Percentiles rank a stretch among this genome's conserved stretches.
Conservation (phyloP, 352 stramenopile species). For the Phytophthora boehmeriae region DNA sequence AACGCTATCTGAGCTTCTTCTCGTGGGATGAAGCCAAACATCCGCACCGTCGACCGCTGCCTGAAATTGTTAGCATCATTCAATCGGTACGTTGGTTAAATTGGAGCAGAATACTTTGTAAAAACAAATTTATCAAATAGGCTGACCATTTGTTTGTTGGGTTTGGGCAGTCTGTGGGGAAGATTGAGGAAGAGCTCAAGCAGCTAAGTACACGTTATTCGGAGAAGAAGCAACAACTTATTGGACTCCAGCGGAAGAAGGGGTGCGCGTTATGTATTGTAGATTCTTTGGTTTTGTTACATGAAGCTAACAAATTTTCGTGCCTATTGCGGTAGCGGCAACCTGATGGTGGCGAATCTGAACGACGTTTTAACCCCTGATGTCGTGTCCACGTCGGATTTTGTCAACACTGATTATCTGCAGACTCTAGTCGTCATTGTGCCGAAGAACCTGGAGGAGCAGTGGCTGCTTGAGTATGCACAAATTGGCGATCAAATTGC, state of each 20-base stretch:
- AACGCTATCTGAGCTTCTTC: constrained; percentile 97
- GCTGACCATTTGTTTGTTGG: neutral
- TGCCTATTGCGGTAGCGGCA: constrained; percentile 60
- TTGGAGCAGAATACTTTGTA: neutral
- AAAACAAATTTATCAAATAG: too few relatives aligned
- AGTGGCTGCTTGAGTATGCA: constrained; percentile 90
- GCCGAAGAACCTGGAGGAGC: constrained; percentile 91
- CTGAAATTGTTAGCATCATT: constrained; percentile 96
- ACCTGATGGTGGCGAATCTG: constrained; percentile 95
- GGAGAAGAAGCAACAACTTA: constrained; percentile 93
- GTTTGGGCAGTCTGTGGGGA: constrained; percentile 78
- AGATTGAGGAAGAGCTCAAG: constrained; percentile 98
- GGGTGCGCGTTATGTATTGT: constrained; percentile 44
- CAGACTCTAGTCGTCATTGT: constrained; percentile 97
- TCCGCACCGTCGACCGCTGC: constrained; percentile 94
- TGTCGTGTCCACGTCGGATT: constrained; percentile 86
- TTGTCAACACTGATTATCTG: constrained; percentile 97
- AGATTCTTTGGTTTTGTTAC: neutral
- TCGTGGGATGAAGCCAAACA: constrained; percentile 99
- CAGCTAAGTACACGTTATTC: constrained; percentile 92
- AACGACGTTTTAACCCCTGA: constrained; percentile 94
- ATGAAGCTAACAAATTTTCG: neutral
- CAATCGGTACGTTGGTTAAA: constrained; percentile 66
- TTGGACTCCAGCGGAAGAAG: constrained; percentile 93
- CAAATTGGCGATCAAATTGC: constrained; percentile 89